These are phyloP conservation scores for Rhododendron simsii DNA, from an alignment of 148 eudicot species.

Conservation along the genomic window DNA sequence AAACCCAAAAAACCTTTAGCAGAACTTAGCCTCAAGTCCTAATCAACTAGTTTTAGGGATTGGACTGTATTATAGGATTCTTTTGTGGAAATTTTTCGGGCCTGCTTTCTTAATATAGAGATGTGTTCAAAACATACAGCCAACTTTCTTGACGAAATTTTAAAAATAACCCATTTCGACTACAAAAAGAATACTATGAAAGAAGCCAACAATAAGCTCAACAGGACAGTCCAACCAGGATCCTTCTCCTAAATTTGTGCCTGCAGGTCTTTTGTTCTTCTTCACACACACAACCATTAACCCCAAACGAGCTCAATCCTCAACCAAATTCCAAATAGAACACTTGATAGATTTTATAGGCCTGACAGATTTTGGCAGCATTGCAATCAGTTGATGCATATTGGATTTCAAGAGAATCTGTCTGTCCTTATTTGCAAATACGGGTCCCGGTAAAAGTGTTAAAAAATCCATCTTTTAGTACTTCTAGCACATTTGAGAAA, in stretches of 20 bases:
- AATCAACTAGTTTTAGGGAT: not conserved
- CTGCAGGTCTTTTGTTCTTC: not conserved
- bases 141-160: not conserved
- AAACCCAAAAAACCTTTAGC: too few relatives aligned
- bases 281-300: not conserved
- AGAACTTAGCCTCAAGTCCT: too few relatives aligned
- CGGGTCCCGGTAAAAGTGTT: not conserved
- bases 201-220: not conserved
- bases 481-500: not conserved
- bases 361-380: not conserved
- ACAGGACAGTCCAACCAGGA: not conserved
- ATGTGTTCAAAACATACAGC: not conserved
- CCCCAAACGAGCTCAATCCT: not conserved
- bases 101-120: not conserved
- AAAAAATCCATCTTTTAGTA: too few relatives aligned
- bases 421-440: not conserved
- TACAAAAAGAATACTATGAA: not conserved
- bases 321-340: not conserved
- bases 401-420: not conserved
- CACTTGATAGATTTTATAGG: not conserved
- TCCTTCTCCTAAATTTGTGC: not conserved
- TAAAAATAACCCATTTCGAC: not conserved
- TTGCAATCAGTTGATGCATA: not conserved
- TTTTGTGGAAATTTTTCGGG: not conserved
- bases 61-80: not conserved